Evolutionary conservation across 164 flowering plant species (phyloP).

Genomic region (Pachysandra terminalis): DNA sequence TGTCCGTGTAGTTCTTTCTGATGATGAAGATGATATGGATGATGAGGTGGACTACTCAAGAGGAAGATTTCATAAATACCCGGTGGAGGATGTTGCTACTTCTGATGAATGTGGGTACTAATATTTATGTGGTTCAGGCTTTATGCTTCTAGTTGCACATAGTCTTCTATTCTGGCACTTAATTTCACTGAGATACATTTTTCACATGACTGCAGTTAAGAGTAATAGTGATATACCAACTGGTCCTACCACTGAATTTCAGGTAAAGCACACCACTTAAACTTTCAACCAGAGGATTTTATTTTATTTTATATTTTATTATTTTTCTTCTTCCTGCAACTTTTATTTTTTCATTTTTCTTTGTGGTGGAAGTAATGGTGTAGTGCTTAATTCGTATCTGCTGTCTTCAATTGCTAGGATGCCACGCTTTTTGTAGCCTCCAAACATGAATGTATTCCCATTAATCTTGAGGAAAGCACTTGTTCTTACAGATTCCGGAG

Average conservation of each 20-base stretch:
- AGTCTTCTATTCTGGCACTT: neutral
- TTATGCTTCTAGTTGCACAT: conserved; percentile 6
- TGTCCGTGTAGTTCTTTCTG: conserved; percentile 72
- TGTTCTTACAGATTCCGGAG: conserved; percentile 52
- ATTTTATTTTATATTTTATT: neutral
- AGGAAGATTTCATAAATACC: conserved; percentile 19
- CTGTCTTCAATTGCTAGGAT: conserved; percentile 38
- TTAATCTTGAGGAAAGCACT: conserved; percentile 56
- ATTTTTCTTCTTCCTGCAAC: too few species aligned
- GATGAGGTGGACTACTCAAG: conserved; percentile 28
- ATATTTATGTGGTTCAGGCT: conserved; percentile 9
- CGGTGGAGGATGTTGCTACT: conserved; percentile 42
- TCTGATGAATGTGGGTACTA: conserved; percentile 53
- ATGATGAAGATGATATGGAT: conserved; percentile 67
- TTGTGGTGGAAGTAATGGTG: conserved; percentile 1
- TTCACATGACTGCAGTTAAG: conserved; percentile 33
- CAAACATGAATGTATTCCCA: conserved; percentile 34
- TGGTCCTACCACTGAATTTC: conserved; percentile 19
- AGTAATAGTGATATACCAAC: conserved; percentile 15
- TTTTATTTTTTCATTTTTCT: neutral
- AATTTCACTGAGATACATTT: conserved; percentile 9
- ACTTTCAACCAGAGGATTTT: too few species aligned
- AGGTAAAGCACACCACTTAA: conserved; percentile 46
- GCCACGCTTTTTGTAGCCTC: conserved; percentile 23
- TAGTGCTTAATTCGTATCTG: neutral